phyloP scores from a whole-genome alignment of 106 monocot species.

The Dioscorea zingiberensis region DNA sequence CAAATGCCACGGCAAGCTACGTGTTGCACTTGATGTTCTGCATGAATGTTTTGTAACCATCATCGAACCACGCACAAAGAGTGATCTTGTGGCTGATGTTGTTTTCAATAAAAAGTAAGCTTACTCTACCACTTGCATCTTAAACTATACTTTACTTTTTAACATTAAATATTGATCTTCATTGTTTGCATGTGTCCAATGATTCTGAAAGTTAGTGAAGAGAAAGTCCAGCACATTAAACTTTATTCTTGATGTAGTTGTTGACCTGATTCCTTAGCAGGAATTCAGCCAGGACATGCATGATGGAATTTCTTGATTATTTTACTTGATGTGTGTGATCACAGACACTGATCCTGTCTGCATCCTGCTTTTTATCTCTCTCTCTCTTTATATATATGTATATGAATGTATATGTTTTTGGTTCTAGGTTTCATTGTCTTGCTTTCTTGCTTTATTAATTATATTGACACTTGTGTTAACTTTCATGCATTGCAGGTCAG shows the following conservation, averaged over 20 bases:
- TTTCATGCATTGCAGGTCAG: slow-evolving; percentile 42
- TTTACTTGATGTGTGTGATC: no score
- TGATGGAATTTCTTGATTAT: no score
- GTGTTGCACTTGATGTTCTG: slow-evolving; percentile 54
- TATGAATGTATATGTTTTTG: not conserved
- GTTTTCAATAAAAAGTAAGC: slow-evolving; percentile 68
- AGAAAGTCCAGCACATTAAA: no score
- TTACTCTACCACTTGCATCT: not conserved
- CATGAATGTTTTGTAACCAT: slow-evolving; percentile 74
- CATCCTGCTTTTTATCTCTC: no score
- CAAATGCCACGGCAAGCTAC: slow-evolving; percentile 53
- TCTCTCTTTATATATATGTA: not conserved
- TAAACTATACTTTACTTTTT: not conserved
- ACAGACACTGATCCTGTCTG: no score
- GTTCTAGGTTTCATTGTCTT: not conserved
- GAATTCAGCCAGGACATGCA: no score
- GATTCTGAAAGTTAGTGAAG: no score
- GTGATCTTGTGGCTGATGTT: slow-evolving; percentile 54
- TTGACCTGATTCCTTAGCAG: no score
- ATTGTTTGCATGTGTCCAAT: not conserved
- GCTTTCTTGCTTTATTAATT: no score
- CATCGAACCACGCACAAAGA: slow-evolving; percentile 52
- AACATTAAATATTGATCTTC: not conserved
- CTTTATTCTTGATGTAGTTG: no score
- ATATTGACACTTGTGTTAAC: no score